Evolutionary conservation across 1,139 yeast genomes (phyloP).

Genomic region (Tardiomyces blankii): DNA sequence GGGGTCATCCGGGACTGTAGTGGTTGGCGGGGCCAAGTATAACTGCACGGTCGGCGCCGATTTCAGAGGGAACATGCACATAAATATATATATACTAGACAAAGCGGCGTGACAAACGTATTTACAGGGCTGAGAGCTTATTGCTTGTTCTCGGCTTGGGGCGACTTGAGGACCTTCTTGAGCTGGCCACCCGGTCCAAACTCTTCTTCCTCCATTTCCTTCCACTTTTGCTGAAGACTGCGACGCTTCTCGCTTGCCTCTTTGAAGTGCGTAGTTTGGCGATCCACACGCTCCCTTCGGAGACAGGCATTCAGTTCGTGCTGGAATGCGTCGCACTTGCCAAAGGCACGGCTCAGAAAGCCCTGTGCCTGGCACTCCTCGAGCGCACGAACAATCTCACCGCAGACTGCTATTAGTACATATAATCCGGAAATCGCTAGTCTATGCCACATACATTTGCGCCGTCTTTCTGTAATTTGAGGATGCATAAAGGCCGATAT

Average conservation of each 20-base stretch:
- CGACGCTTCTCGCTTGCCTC: conserved; percentile 47
- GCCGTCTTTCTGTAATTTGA: too few relatives aligned
- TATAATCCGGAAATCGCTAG: too few relatives aligned
- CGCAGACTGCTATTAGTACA: conserved; percentile 41
- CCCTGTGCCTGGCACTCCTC: conserved; percentile 80
- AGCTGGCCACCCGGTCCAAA: conserved; percentile 70
- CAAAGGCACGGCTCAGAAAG: conserved; percentile 63
- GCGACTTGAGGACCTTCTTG: conserved; percentile 39
- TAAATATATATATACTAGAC: not conserved
- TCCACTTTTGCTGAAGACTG: conserved; percentile 44
- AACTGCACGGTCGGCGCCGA: too few relatives aligned
- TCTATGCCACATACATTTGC: too few relatives aligned
- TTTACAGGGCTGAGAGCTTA: not conserved
- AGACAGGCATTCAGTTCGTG: conserved; percentile 71
- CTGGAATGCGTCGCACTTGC: conserved; percentile 77
- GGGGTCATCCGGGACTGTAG: too few relatives aligned
- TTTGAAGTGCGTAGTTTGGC: conserved; percentile 52
- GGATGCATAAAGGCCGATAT: too few relatives aligned
- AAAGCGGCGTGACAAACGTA: not conserved
- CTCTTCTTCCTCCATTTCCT: conserved; percentile 59
- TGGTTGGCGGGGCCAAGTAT: too few relatives aligned
- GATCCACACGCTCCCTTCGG: conserved; percentile 62
- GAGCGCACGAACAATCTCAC: conserved; percentile 71
- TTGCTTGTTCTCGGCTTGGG: conserved; percentile 26
- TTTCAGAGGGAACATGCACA: too few relatives aligned